These are phyloP conservation scores for Achaetomiella virescens DNA, from an alignment of 495 filamentous ascomycete genomes.

Conservation along the genomic window DNA sequence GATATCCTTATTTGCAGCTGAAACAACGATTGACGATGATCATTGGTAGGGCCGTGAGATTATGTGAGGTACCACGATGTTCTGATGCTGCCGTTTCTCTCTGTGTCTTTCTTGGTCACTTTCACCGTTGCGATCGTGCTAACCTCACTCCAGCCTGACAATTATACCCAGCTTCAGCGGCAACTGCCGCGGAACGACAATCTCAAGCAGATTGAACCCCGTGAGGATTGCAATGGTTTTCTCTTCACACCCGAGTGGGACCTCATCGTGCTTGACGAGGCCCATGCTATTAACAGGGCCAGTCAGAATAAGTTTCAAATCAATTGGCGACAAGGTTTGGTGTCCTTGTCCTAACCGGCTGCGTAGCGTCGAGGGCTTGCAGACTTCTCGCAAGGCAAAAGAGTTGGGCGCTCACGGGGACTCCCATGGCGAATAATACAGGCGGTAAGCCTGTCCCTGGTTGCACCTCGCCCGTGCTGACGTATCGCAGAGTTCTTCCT, in stretches of 20 bases:
- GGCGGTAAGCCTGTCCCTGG: conserved; percentile 11
- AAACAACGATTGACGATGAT: neutral
- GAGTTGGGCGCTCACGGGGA: conserved; percentile 58
- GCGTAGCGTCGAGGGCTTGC: conserved; percentile 47
- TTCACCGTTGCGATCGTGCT: neutral
- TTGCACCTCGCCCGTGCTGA: neutral
- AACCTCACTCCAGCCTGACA: conserved; percentile 26
- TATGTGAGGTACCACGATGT: conserved; percentile 12
- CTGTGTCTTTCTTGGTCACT: neutral
- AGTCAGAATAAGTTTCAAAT: conserved; percentile 14
- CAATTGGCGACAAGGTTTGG: neutral
- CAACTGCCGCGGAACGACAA: conserved; percentile 10
- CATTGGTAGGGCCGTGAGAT: conserved; percentile 21
- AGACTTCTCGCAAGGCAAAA: conserved; percentile 44
- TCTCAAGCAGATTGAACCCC: conserved; percentile 14
- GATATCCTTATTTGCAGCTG: conserved; percentile 12
- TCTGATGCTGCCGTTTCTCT: neutral
- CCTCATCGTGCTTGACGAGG: conserved; percentile 57
- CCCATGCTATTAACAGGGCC: conserved; percentile 52
- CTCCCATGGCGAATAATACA: conserved; percentile 50
- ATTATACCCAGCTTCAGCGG: conserved; percentile 46
- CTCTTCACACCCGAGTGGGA: conserved; percentile 48
- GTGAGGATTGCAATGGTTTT: neutral
- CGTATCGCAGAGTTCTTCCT: conserved; percentile 44
- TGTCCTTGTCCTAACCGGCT: neutral